Conservation (phyloP, 2,329 filamentous ascomycete species). For the Penicillium fuscoglaucum region DNA sequence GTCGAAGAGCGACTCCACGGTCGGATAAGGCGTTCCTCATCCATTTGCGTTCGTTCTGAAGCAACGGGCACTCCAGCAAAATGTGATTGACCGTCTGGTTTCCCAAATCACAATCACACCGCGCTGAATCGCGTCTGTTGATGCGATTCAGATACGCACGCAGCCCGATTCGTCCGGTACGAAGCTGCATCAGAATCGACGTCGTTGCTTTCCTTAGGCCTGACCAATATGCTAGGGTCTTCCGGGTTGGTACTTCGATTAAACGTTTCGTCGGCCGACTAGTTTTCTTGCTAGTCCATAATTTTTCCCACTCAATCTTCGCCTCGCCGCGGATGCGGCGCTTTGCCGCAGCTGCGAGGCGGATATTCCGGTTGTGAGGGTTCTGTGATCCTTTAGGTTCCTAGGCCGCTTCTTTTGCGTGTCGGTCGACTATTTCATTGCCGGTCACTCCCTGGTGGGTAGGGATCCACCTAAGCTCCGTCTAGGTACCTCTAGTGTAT, state of each 20-base stretch:
- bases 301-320: not conserved
- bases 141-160: not conserved
- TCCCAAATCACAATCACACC: not conserved
- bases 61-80: not conserved
- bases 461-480: not conserved
- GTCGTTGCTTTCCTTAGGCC: slow-evolving; percentile 1
- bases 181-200: slow-evolving; percentile 8
- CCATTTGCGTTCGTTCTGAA: not conserved
- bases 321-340: not conserved
- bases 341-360: slow-evolving; percentile 8
- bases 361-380: not conserved
- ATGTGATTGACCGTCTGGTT: not conserved
- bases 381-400: not conserved
- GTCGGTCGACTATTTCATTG: not conserved
- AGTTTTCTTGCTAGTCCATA: slow-evolving; percentile 1
- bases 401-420: not conserved
- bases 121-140: not conserved
- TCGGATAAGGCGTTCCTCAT: not conserved
- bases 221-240: not conserved
- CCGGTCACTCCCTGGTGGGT: not conserved
- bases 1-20: not conserved
- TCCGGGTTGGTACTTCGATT: not conserved
- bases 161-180: not conserved
- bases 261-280: not conserved
- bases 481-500: not conserved